phyloP scores from a whole-genome alignment of 305 asterid species.

The Rubia tinctorum region DNA sequence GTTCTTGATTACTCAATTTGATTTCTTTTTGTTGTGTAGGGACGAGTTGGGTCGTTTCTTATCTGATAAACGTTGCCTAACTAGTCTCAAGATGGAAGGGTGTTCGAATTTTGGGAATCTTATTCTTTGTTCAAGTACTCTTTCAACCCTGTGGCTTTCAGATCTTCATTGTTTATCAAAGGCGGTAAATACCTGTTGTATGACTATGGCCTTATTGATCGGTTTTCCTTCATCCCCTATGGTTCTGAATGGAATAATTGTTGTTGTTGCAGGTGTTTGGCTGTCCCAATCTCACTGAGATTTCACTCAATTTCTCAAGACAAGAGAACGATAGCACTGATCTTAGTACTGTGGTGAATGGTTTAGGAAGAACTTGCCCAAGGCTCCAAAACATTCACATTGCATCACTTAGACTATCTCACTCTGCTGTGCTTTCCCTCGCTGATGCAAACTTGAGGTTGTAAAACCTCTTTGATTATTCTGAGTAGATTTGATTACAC shows the following conservation, averaged over 20 bases:
- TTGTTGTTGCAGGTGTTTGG: conserved; percentile 62
- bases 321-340: conserved; percentile 63
- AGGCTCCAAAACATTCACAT: conserved; percentile 79
- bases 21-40: conserved; percentile 38
- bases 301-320: conserved; percentile 76
- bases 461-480: neutral
- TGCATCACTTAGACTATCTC: conserved; percentile 71
- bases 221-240: neutral
- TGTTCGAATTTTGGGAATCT: conserved; percentile 81
- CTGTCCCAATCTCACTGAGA: conserved; percentile 84
- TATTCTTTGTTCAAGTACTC: conserved; percentile 58
- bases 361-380: conserved; percentile 81
- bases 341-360: conserved; percentile 56
- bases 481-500: neutral
- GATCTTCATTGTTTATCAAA: conserved; percentile 80
- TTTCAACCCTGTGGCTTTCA: conserved; percentile 79
- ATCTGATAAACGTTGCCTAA: conserved; percentile 68
- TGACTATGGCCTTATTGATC: neutral
- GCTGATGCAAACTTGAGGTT: conserved; percentile 88
- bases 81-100: conserved; percentile 93
- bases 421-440: conserved; percentile 78
- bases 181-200: conserved; percentile 45
- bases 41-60: conserved; percentile 85
- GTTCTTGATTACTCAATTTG: neutral
- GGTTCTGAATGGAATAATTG: conserved; percentile 19